Conservation (phyloP, 352 stramenopile species). For the Pythium rhizo-oryzae region DNA sequence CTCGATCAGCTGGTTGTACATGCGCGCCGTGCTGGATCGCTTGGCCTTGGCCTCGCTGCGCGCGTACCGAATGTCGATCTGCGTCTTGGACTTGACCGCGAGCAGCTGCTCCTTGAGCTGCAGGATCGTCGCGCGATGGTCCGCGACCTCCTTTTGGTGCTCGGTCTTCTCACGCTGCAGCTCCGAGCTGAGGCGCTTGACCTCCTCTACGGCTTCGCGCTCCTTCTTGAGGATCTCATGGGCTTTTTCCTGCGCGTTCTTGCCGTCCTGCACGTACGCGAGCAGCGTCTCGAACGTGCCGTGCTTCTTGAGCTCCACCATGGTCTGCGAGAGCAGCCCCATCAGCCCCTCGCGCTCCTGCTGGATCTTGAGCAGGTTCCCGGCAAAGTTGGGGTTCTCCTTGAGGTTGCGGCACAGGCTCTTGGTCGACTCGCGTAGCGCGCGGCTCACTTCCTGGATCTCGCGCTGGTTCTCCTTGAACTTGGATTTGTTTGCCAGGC, state of each 20-base stretch:
- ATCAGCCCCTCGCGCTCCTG: slow-evolving; percentile 86
- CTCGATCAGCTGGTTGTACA: slow-evolving; percentile 83
- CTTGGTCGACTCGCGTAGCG: slow-evolving; percentile 91
- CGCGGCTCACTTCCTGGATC: slow-evolving; percentile 91
- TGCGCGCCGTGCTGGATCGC: slow-evolving; percentile 68
- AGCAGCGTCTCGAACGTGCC: slow-evolving; percentile 79
- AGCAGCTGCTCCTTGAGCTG: slow-evolving; percentile 86
- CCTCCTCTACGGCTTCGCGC: slow-evolving; percentile 82
- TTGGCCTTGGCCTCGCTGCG: slow-evolving; percentile 87
- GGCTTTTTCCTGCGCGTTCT: slow-evolving; percentile 72
- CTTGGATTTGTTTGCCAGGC: slow-evolving; percentile 92
- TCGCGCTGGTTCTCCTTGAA: slow-evolving; percentile 93
- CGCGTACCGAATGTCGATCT: slow-evolving; percentile 82
- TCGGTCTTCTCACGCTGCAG: slow-evolving; percentile 76
- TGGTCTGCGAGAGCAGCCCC: slow-evolving; percentile 67
- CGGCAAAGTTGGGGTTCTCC: slow-evolving; percentile 93
- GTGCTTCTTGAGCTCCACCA: slow-evolving; percentile 71
- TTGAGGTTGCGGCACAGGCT: slow-evolving; percentile 93
- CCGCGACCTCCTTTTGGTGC: slow-evolving; percentile 75
- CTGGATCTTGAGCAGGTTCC: slow-evolving; percentile 93
- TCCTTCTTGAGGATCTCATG: slow-evolving; percentile 87
- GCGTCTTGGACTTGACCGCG: slow-evolving; percentile 82
- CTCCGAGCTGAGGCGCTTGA: slow-evolving; percentile 84
- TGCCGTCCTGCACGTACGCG: slow-evolving; percentile 76
- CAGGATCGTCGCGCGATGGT: slow-evolving; percentile 72